Base-by-base conservation (phyloP, 352 stramenopile species). In the Peronospora tabacina region DNA sequence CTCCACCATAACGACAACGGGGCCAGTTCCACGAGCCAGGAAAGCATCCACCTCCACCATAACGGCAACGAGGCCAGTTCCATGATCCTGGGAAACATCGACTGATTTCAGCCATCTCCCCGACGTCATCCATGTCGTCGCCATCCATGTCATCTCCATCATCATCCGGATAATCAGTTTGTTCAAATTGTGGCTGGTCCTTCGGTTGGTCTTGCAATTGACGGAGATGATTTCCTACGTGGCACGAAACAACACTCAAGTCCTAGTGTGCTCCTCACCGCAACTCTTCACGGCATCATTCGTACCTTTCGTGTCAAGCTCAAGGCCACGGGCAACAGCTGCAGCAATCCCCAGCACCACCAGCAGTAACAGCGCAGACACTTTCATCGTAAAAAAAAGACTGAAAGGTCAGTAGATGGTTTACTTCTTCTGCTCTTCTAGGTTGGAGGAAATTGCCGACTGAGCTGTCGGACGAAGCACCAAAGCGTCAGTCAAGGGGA, bases 11-110 rank as follows among this genome's bases (percentile, higher is more conserved):
- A 17, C 55, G 55, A 13, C 55, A 63, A 49, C 49, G 49, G 11
- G 55, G 55, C 55, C 55, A 63, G n/a, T 36, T 42, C 32, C 20
- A 50, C 1, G 30, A 44, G 7, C 52, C 45, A 5, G 49, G 55
- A 8, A 54, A 44, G 11, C 55, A 62, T 20, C 48, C 37, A 11
- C 47, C 47, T 11, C 39, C n/a, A n/a, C n/a, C 29, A n/a, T 39
- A 48, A 11, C 54, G 54, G 29, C 54, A 62, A 17, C 47, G 54
- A 2, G 54, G 54, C 54, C 54, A 63, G 29, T 53, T 52, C 48
- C 34, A 58, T 12, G 48, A 58, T 11, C 55, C 55, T 8, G 55
- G 54, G 36, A 42, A 54, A 24, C 55, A 63, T 2, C 28, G 16
- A 11, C 51, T 1, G 33, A 47, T 44, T 32, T 63, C 49, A 17